These are phyloP conservation scores for Acanthamoeba castellanii DNA, from an alignment of 208 protist genomes.

Conservation along the genomic window DNA sequence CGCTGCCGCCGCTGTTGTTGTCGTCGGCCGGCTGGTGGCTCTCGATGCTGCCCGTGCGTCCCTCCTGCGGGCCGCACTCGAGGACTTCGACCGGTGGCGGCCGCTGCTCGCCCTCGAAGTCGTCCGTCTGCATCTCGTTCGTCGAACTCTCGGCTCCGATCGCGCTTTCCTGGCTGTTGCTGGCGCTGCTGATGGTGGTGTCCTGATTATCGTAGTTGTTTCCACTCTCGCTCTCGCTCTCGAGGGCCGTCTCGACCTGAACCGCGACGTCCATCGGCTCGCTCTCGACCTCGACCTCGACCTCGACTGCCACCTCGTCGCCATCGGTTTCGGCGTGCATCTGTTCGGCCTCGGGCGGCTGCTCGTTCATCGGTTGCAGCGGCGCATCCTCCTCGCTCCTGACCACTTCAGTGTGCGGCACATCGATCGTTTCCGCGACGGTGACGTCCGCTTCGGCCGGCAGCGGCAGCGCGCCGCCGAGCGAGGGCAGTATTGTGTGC, in stretches of 20 bases:
- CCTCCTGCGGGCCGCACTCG: background rate
- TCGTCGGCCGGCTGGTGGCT: background rate
- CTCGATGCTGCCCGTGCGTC: constrained; percentile 39
- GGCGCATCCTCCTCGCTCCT: background rate
- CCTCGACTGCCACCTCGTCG: background rate
- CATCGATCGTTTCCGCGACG: background rate
- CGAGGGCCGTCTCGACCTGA: too few relatives aligned
- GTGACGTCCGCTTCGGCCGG: background rate
- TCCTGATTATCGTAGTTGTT: too few relatives aligned
- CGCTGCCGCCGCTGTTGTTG: background rate
- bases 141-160: too few relatives aligned
- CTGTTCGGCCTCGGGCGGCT: background rate
- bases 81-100: background rate
- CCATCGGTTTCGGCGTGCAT: background rate
- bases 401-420: background rate
- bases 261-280: background rate
- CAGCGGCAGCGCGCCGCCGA: background rate
- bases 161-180: background rate
- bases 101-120: background rate
- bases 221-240: background rate
- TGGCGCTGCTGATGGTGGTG: background rate
- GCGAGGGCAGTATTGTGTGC: background rate
- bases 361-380: background rate
- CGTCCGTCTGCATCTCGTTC: background rate
- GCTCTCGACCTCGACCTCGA: background rate